A percentile compares a stretch with the other conserved stretches of the same genome.
These are phyloP conservation scores for Citrus cavaleriei DNA, from an alignment of 345 rosid genomes.

Conservation along the genomic window DNA sequence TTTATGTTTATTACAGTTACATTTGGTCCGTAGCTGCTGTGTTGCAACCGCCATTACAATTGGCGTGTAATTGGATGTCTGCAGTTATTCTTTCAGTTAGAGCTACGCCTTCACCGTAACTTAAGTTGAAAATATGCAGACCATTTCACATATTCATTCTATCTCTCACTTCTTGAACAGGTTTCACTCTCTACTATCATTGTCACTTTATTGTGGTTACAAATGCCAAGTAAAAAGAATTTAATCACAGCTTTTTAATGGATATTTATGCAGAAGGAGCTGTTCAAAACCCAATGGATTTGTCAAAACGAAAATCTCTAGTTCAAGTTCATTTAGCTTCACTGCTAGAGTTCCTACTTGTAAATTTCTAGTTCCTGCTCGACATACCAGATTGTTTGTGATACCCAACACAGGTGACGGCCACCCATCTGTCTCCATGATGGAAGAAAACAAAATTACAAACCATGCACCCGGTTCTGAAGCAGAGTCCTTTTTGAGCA, in stretches of 20 bases:
- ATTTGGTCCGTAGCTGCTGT: neutral
- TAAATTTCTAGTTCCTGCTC: neutral
- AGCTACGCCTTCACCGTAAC: neutral
- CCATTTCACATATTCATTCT: conserved; percentile 24
- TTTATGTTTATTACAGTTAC: neutral
- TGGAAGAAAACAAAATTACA: conserved; percentile 24
- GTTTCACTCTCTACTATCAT: conserved; percentile 4
- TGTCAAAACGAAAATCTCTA: conserved; percentile 10
- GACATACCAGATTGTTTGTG: conserved; percentile 34
- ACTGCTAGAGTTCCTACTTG: conserved; percentile 3
- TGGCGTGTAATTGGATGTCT: neutral
- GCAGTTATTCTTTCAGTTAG: neutral
- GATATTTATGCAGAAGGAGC: conserved; percentile 28
- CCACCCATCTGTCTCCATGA: conserved; percentile 30
- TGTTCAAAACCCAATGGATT: conserved; percentile 20
- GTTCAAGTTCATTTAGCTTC: conserved; percentile 22
- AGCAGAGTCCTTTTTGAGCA: conserved; percentile 38
- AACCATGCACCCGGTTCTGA: conserved; percentile 24
- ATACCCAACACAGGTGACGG: conserved; percentile 44
- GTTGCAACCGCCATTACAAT: neutral
- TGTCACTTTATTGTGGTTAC: neutral
- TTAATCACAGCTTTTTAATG: conserved; percentile 1
- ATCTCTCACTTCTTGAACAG: conserved; percentile 12
- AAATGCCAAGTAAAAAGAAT: neutral
- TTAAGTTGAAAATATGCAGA: conserved; percentile 24